phyloP scores from a whole-genome alignment of 2,329 filamentous ascomycete genomes.

The Pleomassaria siparia region DNA sequence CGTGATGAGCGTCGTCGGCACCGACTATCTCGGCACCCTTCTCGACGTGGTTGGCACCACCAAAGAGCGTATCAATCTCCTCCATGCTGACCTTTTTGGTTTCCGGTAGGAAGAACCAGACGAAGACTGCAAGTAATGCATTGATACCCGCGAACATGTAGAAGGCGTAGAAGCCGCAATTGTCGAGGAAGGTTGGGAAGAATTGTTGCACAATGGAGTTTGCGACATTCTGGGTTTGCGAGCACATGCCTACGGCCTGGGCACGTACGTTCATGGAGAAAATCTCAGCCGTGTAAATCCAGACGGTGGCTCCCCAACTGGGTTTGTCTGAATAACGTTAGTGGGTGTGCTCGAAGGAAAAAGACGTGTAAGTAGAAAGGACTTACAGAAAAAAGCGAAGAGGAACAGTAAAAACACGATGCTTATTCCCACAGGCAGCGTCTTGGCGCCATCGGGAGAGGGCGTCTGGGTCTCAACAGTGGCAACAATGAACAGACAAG shows the following conservation, averaged over 20 bases:
- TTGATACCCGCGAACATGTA: conserved; percentile 58
- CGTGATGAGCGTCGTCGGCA: conserved; percentile 38
- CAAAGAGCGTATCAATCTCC: conserved; percentile 60
- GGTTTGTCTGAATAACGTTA: conserved; percentile 58
- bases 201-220: conserved; percentile 70
- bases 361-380: neutral
- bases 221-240: conserved; percentile 60
- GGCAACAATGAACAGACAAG: conserved; percentile 69
- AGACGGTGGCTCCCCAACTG: conserved; percentile 68
- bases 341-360: conserved; percentile 25
- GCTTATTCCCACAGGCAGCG: conserved; percentile 63
- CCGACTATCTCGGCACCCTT: conserved; percentile 54
- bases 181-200: conserved; percentile 67
- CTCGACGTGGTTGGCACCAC: conserved; percentile 58
- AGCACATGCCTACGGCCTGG: conserved; percentile 69
- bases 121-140: conserved; percentile 43
- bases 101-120: conserved; percentile 47
- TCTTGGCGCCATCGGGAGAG: conserved; percentile 55
- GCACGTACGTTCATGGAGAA: conserved; percentile 73
- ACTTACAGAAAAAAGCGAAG: conserved; percentile 63
- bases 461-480: conserved; percentile 61
- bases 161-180: conserved; percentile 58
- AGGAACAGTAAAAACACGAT: conserved; percentile 69
- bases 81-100: conserved; percentile 53
- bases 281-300: conserved; percentile 71